phyloP scores from a whole-genome alignment of 345 rosid genomes.

The Salix exigua region DNA sequence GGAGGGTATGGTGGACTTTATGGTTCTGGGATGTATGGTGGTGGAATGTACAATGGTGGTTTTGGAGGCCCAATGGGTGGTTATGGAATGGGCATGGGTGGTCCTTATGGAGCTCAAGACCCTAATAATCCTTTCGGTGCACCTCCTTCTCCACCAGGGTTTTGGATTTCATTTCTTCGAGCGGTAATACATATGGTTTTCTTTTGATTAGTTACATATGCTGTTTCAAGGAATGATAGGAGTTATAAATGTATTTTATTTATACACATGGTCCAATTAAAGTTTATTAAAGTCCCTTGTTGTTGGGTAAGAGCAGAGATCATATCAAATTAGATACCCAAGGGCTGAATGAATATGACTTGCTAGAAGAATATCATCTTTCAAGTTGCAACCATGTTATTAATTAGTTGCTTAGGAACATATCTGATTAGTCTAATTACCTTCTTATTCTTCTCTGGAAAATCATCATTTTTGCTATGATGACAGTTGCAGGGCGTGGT shows the following conservation, averaged over 20 bases:
- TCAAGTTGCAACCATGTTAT: not conserved
- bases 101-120: conserved; percentile 17
- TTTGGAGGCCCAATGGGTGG: conserved; percentile 11
- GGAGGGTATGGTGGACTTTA: conserved; percentile 17
- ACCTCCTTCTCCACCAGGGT: conserved; percentile 23
- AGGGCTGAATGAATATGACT: not conserved
- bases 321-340: not conserved
- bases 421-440: not conserved
- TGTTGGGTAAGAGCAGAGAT: not conserved
- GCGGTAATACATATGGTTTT: not conserved
- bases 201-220: not conserved
- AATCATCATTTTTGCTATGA: conserved; percentile 4
- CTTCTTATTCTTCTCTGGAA: not conserved
- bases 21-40: conserved; percentile 17
- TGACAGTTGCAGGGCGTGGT: conserved; percentile 88
- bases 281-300: not conserved
- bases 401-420: not conserved
- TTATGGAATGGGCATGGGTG: conserved; percentile 15
- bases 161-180: conserved; percentile 18
- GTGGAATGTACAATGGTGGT: conserved; percentile 13
- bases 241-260: not conserved
- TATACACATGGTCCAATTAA: not conserved
- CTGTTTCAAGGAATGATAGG: not conserved
- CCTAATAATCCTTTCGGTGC: conserved; percentile 11
- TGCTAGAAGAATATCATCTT: too few species aligned